A percentile compares a stretch with the other conserved stretches of the same genome.
These are phyloP conservation scores for Calycina herbarum DNA, from an alignment of 2,329 filamentous ascomycete genomes.

Conservation along the genomic window DNA sequence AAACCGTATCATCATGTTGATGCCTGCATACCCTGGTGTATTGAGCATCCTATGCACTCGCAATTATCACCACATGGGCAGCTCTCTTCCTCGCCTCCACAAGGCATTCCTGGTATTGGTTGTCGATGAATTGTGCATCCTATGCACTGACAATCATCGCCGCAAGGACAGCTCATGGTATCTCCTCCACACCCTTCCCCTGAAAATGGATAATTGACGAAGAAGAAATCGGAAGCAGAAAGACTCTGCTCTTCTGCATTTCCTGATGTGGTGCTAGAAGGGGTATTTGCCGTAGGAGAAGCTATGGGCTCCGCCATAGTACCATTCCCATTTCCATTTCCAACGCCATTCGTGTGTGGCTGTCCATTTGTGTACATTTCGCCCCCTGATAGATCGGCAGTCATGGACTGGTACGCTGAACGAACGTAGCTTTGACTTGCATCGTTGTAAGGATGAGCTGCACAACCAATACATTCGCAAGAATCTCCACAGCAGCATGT, in stretches of 20 bases:
- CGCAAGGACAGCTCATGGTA: slow-evolving; percentile 54
- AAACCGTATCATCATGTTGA: background rate
- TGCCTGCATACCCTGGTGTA: slow-evolving; percentile 25
- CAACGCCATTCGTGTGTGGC: background rate
- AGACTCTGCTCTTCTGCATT: slow-evolving; percentile 49
- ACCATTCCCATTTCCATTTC: slow-evolving; percentile 15
- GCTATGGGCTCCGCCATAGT: slow-evolving; percentile 20
- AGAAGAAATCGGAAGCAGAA: slow-evolving; percentile 55
- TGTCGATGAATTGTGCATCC: slow-evolving; percentile 55
- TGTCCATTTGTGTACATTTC: slow-evolving; percentile 25
- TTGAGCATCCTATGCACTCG: slow-evolving; percentile 58
- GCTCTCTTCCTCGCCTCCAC: slow-evolving; percentile 45
- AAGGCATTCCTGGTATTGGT: slow-evolving; percentile 25
- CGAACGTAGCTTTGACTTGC: slow-evolving; percentile 57
- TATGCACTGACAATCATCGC: slow-evolving; percentile 59
- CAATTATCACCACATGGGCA: slow-evolving; percentile 61
- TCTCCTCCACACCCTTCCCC: slow-evolving; percentile 50
- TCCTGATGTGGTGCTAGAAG: slow-evolving; percentile 32
- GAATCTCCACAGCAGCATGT: slow-evolving; percentile 64
- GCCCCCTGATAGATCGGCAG: slow-evolving; percentile 21
- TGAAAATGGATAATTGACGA: slow-evolving; percentile 54
- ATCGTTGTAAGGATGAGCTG: slow-evolving; percentile 66
- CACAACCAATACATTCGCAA: slow-evolving; percentile 68
- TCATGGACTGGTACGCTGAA: slow-evolving; percentile 43
- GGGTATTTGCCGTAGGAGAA: slow-evolving; percentile 32